Percentiles rank a stretch among this genome's conserved stretches.
phyloP scores from a whole-genome alignment of 2,329 filamentous ascomycete genomes.

The Cryphonectria japonica region DNA sequence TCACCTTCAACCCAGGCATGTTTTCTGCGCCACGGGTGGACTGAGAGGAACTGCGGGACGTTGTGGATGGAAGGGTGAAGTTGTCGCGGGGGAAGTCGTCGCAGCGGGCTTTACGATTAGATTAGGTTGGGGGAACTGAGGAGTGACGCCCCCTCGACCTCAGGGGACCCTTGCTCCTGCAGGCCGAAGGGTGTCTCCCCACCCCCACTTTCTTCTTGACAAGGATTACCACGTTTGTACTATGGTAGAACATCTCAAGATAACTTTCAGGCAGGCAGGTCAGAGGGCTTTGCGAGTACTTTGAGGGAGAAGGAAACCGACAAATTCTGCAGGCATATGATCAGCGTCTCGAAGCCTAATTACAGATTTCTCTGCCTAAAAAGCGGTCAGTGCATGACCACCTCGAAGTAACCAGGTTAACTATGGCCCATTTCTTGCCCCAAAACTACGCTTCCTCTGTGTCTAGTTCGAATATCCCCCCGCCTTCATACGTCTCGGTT shows the following conservation, averaged over 20 bases:
- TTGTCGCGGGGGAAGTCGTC: neutral
- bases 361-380: neutral
- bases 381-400: neutral
- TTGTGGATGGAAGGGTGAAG: slow-evolving; percentile 9
- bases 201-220: neutral
- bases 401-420: neutral
- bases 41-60: slow-evolving; percentile 5
- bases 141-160: neutral
- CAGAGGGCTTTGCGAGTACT: neutral
- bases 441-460: neutral
- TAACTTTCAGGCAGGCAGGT: neutral
- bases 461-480: neutral
- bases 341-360: neutral
- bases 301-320: neutral
- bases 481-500: neutral
- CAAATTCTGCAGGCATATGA: neutral
- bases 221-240: neutral
- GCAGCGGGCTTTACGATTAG: neutral
- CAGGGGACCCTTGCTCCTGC: slow-evolving; percentile 7
- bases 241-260: neutral
- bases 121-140: neutral
- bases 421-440: neutral
- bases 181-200: neutral
- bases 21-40: slow-evolving; percentile 11
- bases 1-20: slow-evolving; percentile 40